These are phyloP conservation scores for Gilbertella persicaria DNA, from an alignment of 371 early-diverging fungal genomes.

Conservation along the genomic window DNA sequence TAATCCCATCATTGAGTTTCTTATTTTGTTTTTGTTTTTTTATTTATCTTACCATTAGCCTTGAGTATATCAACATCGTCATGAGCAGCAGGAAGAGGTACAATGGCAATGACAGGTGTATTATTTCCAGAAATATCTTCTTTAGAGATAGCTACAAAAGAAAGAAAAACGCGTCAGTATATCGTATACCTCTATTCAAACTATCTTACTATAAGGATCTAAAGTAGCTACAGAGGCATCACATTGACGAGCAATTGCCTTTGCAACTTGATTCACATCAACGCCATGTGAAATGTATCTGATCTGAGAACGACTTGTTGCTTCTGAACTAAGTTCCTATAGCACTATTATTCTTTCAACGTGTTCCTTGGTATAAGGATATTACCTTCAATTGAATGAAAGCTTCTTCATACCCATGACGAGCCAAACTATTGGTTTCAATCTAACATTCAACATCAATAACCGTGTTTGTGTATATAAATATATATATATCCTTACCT, in stretches of 20 bases:
- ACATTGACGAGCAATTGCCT: constrained; percentile 33
- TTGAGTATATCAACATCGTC: constrained; percentile 20
- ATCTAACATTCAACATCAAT: constrained; percentile 36
- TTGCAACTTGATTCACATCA: constrained; percentile 35
- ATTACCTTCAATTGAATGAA: constrained; percentile 40
- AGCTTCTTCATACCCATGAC: constrained; percentile 28
- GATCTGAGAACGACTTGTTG: constrained; percentile 31
- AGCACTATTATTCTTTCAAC: not conserved
- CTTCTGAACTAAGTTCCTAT: constrained; percentile 31
- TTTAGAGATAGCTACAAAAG: constrained; percentile 20
- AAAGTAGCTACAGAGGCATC: constrained; percentile 29
- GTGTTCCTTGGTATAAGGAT: not conserved
- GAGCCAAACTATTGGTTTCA: constrained; percentile 38
- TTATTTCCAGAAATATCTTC: constrained; percentile 21
- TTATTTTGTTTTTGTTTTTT: not conserved
- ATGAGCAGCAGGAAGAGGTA: constrained; percentile 32
- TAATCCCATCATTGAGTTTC: constrained; percentile 8
- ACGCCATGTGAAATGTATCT: constrained; percentile 42
- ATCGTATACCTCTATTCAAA: not conserved
- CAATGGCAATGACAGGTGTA: constrained; percentile 28
- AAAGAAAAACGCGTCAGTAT: constrained; percentile 1
- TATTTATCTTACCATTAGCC: constrained; percentile 35
- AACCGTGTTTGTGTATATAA: constrained; percentile 2
- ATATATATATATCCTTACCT: no score
- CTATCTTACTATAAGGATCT: constrained; percentile 33